Conservation (phyloP, 1,139 yeast species). For the Scheffersomyces lignicola region DNA sequence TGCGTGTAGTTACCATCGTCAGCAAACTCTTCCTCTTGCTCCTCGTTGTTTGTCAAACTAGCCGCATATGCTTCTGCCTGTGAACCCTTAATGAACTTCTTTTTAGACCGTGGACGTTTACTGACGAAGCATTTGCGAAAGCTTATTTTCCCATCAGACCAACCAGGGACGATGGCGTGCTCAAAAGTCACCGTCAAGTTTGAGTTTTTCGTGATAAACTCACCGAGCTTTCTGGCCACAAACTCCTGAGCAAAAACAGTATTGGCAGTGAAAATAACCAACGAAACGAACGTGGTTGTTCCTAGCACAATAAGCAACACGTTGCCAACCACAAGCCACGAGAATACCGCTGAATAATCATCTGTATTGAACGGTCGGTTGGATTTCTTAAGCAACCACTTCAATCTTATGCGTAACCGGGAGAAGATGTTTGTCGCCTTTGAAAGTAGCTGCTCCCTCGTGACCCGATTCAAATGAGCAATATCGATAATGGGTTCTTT, state of each 20-base stretch:
- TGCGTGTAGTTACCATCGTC: slow-evolving; percentile 97
- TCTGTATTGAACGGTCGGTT: slow-evolving; percentile 78
- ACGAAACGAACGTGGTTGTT: slow-evolving; percentile 85
- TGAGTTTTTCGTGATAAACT: slow-evolving; percentile 78
- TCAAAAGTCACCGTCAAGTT: slow-evolving; percentile 89
- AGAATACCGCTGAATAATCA: slow-evolving; percentile 83
- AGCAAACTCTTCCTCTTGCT: slow-evolving; percentile 28
- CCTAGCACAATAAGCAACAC: slow-evolving; percentile 75
- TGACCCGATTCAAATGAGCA: slow-evolving; percentile 11
- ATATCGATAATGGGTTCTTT: slow-evolving; percentile 1
- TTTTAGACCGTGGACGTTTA: slow-evolving; percentile 64
- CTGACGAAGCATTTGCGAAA: slow-evolving; percentile 87
- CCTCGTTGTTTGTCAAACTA: slow-evolving; percentile 21
- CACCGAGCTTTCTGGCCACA: slow-evolving; percentile 80
- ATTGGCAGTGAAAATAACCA: slow-evolving; percentile 74
- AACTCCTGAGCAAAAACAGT: slow-evolving; percentile 90
- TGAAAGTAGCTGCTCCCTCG: slow-evolving; percentile 55
- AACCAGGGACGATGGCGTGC: slow-evolving; percentile 91
- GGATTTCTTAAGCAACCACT: slow-evolving; percentile 63
- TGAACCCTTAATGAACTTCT: slow-evolving; percentile 67
- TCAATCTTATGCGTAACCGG: slow-evolving; percentile 55
- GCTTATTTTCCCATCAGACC: slow-evolving; percentile 85
- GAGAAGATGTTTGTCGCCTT: slow-evolving; percentile 51
- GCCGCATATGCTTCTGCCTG: slow-evolving; percentile 66
- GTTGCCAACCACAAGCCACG: slow-evolving; percentile 90